phyloP scores from a whole-genome alignment of 805 yeast genomes.

The Lachancea lanzarotensis region DNA sequence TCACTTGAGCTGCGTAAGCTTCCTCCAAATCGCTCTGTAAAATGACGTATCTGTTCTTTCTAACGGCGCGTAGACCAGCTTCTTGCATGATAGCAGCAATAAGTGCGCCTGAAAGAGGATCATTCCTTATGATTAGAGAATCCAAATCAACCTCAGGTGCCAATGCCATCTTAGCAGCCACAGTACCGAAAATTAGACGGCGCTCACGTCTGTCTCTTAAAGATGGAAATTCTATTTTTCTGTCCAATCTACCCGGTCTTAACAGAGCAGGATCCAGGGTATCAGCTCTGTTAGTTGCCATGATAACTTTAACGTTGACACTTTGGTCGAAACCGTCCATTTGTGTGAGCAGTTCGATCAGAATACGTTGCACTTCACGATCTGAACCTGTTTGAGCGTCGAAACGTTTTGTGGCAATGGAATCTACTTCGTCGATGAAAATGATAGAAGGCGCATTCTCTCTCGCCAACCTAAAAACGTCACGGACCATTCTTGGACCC shows the following conservation, averaged over 20 bases:
- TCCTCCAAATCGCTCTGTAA: constrained; percentile 95
- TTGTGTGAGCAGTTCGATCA: constrained; percentile 91
- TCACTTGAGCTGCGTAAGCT: constrained; percentile 95
- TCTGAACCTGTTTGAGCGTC: constrained; percentile 99
- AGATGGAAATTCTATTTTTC: constrained; percentile 96
- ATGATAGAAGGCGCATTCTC: constrained; percentile 96
- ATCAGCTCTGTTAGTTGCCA: constrained; percentile 99
- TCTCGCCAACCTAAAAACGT: constrained; percentile 92
- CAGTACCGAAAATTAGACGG: constrained; percentile 89
- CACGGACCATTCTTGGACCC: constrained; percentile 99
- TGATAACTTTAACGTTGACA: constrained; percentile 91
- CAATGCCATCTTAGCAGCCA: constrained; percentile 94
- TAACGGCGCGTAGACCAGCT: constrained; percentile 97
- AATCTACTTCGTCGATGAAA: constrained; percentile 97
- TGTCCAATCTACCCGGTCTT: constrained; percentile 97
- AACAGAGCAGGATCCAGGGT: constrained; percentile 96
- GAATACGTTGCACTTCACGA: constrained; percentile 96
- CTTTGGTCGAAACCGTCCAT: constrained; percentile 99
- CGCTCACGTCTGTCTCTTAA: constrained; percentile 96
- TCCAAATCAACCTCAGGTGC: constrained; percentile 98
- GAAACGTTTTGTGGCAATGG: constrained; percentile 97
- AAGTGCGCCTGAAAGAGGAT: constrained; percentile 93
- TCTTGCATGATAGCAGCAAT: constrained; percentile 99
- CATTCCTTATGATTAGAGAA: constrained; percentile 89
- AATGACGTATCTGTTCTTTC: constrained; percentile 96